These are phyloP conservation scores for Vitis hybrid DNA, from an alignment of 177 flowering plant species.

Conservation along the genomic window DNA sequence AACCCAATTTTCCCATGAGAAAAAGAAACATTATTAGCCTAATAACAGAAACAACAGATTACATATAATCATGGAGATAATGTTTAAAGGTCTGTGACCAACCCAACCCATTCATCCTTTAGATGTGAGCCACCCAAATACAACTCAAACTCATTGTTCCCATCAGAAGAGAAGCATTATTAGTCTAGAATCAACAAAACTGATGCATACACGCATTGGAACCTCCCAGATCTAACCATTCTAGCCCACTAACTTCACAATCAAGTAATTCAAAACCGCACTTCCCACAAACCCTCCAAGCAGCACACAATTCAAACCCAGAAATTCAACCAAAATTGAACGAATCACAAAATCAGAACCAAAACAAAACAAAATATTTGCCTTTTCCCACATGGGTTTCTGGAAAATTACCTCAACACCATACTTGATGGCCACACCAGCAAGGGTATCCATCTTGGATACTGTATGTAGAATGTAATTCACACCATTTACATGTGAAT, in stretches of 20 bases:
- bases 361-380: background rate
- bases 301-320: background rate
- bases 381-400: background rate
- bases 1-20: slow-evolving; percentile 1
- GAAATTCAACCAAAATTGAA: background rate
- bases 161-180: too few species aligned
- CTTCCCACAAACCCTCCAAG: too few species aligned
- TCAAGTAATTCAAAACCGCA: too few species aligned
- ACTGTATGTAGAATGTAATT: slow-evolving; percentile 53
- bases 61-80: background rate
- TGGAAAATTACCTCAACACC: slow-evolving; percentile 60
- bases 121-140: too few species aligned
- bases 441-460: slow-evolving; percentile 68
- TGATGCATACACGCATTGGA: too few species aligned
- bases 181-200: too few species aligned
- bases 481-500: slow-evolving; percentile 38
- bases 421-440: slow-evolving; percentile 78
- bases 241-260: too few species aligned
- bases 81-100: background rate
- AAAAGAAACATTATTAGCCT: background rate
- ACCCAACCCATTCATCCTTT: background rate
- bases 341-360: background rate
- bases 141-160: background rate
- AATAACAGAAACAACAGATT: too few species aligned
- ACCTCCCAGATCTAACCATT: too few species aligned